A percentile compares a stretch with the other conserved stretches of the same genome.
Evolutionary conservation across 768 basidiomycete species (phyloP).

Genomic region (Russula earlei): DNA sequence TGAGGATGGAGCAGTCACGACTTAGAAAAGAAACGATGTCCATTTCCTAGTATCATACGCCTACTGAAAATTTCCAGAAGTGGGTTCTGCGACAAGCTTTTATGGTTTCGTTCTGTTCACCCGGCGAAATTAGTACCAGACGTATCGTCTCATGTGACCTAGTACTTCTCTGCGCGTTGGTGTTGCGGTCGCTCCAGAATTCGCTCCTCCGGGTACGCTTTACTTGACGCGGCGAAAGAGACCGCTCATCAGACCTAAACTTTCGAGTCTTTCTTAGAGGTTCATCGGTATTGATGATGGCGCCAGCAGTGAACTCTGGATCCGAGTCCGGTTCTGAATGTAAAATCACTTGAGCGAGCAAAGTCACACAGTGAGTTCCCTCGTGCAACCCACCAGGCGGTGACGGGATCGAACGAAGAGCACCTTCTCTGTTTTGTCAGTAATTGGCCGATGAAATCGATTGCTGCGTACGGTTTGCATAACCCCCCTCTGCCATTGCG

Average conservation of each 20-base stretch:
- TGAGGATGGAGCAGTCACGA: background rate
- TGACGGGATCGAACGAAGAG: conserved; percentile 26
- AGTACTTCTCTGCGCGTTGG: conserved; percentile 22
- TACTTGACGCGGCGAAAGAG: background rate
- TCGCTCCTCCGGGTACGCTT: conserved; percentile 6
- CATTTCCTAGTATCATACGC: conserved; percentile 6
- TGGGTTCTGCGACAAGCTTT: conserved; percentile 19
- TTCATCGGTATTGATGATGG: conserved; percentile 28
- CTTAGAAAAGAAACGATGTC: background rate
- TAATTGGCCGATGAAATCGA: background rate
- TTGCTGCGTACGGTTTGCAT: conserved; percentile 5
- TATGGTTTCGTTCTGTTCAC: conserved; percentile 6
- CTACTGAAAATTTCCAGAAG: conserved; percentile 24
- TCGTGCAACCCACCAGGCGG: conserved; percentile 27
- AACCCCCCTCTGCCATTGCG: background rate
- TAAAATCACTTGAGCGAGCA: background rate
- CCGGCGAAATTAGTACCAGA: background rate
- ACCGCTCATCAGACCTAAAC: background rate
- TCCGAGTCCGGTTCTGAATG: conserved; percentile 37
- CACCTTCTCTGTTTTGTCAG: background rate
- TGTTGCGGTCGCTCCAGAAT: background rate
- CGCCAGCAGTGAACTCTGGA: conserved; percentile 39
- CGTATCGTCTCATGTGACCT: background rate
- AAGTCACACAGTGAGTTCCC: background rate
- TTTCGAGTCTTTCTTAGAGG: conserved; percentile 25